phyloP scores from a whole-genome alignment of 2,329 filamentous ascomycete species.

The Biscogniauxia sp. region DNA sequence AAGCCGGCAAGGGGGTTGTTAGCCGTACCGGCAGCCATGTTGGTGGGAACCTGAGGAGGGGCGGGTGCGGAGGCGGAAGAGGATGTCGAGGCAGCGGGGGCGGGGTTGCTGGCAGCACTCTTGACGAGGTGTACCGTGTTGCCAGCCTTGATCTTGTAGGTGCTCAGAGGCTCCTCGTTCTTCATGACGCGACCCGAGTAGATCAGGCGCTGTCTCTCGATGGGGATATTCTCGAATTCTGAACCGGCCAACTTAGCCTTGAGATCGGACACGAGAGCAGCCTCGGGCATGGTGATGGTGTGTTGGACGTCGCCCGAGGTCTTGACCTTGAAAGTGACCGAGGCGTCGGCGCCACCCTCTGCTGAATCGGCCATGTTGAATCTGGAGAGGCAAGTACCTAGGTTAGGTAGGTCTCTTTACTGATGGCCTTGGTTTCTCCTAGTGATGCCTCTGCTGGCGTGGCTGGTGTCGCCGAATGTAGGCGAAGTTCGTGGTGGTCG shows the following conservation, averaged over 20 bases:
- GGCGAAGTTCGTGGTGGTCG: not conserved
- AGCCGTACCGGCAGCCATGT: conserved; percentile 78
- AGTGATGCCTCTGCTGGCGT: no score
- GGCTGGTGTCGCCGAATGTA: not conserved
- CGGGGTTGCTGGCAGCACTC: conserved; percentile 82
- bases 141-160: conserved; percentile 93
- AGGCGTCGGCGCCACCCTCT: conserved; percentile 61
- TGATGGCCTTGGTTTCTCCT: no score
- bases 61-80: conserved; percentile 42
- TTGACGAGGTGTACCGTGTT: conserved; percentile 97
- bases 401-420: not conserved
- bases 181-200: conserved; percentile 97
- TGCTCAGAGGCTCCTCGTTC: conserved; percentile 79
- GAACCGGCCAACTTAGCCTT: conserved; percentile 81
- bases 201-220: conserved; percentile 89
- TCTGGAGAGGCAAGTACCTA: not conserved
- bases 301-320: conserved; percentile 89
- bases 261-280: conserved; percentile 77
- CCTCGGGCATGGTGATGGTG: conserved; percentile 73
- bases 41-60: conserved; percentile 64
- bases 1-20: conserved; percentile 89
- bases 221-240: conserved; percentile 83
- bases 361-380: conserved; percentile 63
- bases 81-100: conserved; percentile 41
- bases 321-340: conserved; percentile 96